Percentiles rank a stretch among this genome's conserved stretches.
Evolutionary conservation across 2,329 filamentous ascomycete genomes (phyloP).

Genomic region (Ceratocystis destructans): DNA sequence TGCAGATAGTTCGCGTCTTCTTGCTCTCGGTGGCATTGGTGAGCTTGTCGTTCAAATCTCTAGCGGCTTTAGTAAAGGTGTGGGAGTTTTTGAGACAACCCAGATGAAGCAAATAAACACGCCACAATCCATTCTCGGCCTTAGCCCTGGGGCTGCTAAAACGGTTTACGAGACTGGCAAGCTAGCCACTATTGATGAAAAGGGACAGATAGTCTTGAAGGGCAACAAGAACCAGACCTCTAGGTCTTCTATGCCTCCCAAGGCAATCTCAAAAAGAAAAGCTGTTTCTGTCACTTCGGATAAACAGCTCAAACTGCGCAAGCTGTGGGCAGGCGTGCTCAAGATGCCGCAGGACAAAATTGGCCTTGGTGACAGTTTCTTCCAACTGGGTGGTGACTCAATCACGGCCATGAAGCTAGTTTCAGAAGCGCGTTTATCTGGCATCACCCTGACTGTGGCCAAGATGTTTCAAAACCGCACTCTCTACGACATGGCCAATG

Average conservation of each 20-base stretch:
- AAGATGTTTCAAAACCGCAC: conserved; percentile 40
- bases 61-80: neutral
- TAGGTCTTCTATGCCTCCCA: neutral
- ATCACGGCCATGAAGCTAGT: conserved; percentile 49
- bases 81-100: conserved; percentile 16
- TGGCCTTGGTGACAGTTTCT: conserved; percentile 44
- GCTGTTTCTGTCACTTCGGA: conserved; percentile 29
- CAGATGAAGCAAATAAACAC: conserved; percentile 23
- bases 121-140: conserved; percentile 24
- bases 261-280: conserved; percentile 21
- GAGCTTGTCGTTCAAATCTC: conserved; percentile 32
- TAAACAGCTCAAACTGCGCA: conserved; percentile 33
- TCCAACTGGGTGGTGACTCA: conserved; percentile 46
- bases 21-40: conserved; percentile 32
- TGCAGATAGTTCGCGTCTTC: conserved; percentile 25
- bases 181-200: conserved; percentile 29
- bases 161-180: conserved; percentile 31
- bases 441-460: conserved; percentile 38
- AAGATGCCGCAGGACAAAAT: conserved; percentile 34
- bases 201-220: conserved; percentile 26
- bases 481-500: conserved; percentile 40
- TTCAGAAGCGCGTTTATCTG: conserved; percentile 37
- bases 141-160: conserved; percentile 18
- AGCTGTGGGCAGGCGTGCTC: conserved; percentile 37
- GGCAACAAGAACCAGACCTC: conserved; percentile 18